A percentile compares a stretch with the other conserved stretches of the same genome.
phyloP scores from a whole-genome alignment of 495 filamentous ascomycete species.

The Penicillium samsonianum region DNA sequence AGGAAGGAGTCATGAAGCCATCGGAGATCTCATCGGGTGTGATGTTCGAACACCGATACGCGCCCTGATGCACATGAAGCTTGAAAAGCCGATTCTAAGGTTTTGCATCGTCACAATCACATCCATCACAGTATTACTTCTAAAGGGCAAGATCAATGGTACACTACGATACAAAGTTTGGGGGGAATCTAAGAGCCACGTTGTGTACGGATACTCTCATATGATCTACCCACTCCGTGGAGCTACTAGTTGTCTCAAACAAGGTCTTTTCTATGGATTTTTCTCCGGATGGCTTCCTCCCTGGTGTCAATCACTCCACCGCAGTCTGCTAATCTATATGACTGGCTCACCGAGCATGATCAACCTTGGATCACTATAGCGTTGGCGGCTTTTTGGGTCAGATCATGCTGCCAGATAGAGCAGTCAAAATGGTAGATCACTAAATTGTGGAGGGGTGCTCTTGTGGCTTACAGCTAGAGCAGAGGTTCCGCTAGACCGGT shows the following conservation, averaged over 20 bases:
- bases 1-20: conserved; percentile 4
- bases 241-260: conserved; percentile 4
- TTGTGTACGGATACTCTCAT: conserved; percentile 1
- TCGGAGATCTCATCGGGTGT: conserved; percentile 4
- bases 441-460: conserved; percentile 1
- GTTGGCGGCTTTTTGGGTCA: conserved; percentile 15
- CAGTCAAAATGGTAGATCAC: conserved; percentile 17
- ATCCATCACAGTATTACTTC: not conserved
- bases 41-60: conserved; percentile 22
- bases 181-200: conserved; percentile 1
- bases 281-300: conserved; percentile 12
- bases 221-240: conserved; percentile 9
- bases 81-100: not conserved
- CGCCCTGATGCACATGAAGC: conserved; percentile 26
- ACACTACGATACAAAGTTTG: not conserved
- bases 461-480: not conserved
- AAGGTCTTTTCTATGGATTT: not conserved
- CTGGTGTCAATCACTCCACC: conserved; percentile 12
- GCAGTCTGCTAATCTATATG: not conserved
- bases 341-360: conserved; percentile 22
- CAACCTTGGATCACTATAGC: conserved; percentile 10
- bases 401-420: conserved; percentile 7
- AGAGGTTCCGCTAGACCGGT: conserved; percentile 12
- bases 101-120: not conserved
- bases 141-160: not conserved